Conservation (phyloP, 2,329 filamentous ascomycete genomes). For the Taxawa tesnikishii region DNA sequence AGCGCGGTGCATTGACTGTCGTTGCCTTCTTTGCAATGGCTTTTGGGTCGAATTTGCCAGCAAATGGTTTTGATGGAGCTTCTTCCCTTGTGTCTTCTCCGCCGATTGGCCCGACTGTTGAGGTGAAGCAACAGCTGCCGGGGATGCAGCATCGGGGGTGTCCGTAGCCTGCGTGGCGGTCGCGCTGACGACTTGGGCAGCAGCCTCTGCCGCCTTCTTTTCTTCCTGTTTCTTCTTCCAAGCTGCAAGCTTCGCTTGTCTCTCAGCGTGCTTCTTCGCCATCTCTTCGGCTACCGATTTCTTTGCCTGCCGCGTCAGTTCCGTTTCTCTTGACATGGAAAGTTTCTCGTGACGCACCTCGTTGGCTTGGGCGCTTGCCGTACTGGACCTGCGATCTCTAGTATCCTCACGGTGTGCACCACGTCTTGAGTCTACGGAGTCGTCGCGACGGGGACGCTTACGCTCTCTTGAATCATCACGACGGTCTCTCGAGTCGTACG, state of each 20-base stretch:
- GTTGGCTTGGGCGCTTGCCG: slow-evolving; percentile 36
- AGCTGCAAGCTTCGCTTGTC: slow-evolving; percentile 69
- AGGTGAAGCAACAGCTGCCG: slow-evolving; percentile 11
- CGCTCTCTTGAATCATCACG: slow-evolving; percentile 64
- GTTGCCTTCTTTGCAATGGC: slow-evolving; percentile 70
- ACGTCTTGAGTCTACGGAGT: slow-evolving; percentile 59
- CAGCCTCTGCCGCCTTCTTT: slow-evolving; percentile 49
- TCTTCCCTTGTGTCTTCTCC: slow-evolving; percentile 6
- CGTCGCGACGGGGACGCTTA: slow-evolving; percentile 51
- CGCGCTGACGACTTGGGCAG: slow-evolving; percentile 51
- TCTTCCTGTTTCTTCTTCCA: slow-evolving; percentile 85
- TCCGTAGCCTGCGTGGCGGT: slow-evolving; percentile 37
- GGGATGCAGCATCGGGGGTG: slow-evolving; percentile 3
- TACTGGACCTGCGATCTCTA: slow-evolving; percentile 40
- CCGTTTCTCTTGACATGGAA: slow-evolving; percentile 1
- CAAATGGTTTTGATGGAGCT: slow-evolving; percentile 48
- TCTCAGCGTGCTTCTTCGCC: slow-evolving; percentile 56
- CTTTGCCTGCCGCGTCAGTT: slow-evolving; percentile 11
- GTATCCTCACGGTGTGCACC: slow-evolving; percentile 46
- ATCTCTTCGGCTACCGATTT: slow-evolving; percentile 34
- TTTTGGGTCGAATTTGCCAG: slow-evolving; percentile 79
- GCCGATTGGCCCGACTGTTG: slow-evolving; percentile 8
- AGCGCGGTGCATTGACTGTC: slow-evolving; percentile 36
- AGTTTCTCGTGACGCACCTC: slow-evolving; percentile 39
- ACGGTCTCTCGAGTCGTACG: slow-evolving; percentile 59